Evolutionary conservation across 225 moss, liverwort and hornwort genomes (phyloP).

Genomic region (Bryum argenteum): DNA sequence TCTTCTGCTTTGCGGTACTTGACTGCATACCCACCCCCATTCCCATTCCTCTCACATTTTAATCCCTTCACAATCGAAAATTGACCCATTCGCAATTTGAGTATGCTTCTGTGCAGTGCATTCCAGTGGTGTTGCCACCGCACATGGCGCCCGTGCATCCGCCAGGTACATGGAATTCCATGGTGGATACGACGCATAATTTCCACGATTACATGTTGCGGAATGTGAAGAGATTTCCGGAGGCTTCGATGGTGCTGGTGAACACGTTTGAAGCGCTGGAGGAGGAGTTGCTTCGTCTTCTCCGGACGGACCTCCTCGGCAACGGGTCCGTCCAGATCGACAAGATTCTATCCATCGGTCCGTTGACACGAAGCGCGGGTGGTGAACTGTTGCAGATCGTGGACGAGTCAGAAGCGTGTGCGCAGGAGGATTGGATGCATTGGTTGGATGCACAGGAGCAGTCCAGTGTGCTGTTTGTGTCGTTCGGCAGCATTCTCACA

Average conservation of each 20-base stretch:
- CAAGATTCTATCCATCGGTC: constrained; percentile 39
- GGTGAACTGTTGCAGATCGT: neutral
- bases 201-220: constrained; percentile 43
- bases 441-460: constrained; percentile 46
- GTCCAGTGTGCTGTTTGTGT: constrained; percentile 45
- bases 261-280: constrained; percentile 54
- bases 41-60: no score
- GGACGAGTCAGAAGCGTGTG: neutral
- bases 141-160: constrained; percentile 28
- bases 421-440: constrained; percentile 28
- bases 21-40: neutral
- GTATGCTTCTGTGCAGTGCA: constrained; percentile 23
- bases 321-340: constrained; percentile 27
- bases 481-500: constrained; percentile 47
- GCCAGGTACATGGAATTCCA: constrained; percentile 39
- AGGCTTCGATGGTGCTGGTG: constrained; percentile 43
- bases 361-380: constrained; percentile 36
- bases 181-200: constrained; percentile 20
- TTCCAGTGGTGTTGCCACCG: constrained; percentile 34
- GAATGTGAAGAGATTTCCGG: constrained; percentile 33
- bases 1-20: constrained; percentile 35
- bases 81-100: no score
- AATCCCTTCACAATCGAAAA: no score
- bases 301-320: constrained; percentile 33
- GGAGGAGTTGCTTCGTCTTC: constrained; percentile 15